Evolutionary conservation across 108 stramenopile species (phyloP).

Genomic region (Chaetoceros muelleri): DNA sequence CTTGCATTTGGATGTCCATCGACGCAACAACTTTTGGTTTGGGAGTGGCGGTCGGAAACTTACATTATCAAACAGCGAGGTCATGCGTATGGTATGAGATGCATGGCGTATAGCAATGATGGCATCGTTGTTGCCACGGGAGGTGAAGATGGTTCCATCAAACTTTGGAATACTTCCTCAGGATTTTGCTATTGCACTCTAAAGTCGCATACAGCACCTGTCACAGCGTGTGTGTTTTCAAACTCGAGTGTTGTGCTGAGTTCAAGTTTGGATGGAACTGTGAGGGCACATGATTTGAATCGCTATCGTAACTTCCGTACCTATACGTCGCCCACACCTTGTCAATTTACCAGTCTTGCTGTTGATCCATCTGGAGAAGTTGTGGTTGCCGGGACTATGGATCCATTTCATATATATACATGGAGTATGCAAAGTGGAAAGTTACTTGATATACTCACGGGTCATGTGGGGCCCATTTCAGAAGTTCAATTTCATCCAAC

Average conservation of each 20-base stretch:
- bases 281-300: slow-evolving; percentile 93
- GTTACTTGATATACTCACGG: slow-evolving; percentile 91
- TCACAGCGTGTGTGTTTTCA: slow-evolving; percentile 86
- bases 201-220: slow-evolving; percentile 88
- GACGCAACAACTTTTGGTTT: slow-evolving; percentile 91
- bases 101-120: slow-evolving; percentile 91
- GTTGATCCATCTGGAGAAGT: slow-evolving; percentile 94
- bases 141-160: slow-evolving; percentile 95
- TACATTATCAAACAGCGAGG: slow-evolving; percentile 99
- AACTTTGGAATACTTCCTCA: slow-evolving; percentile 92
- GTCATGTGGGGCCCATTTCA: slow-evolving; percentile 89
- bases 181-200: slow-evolving; percentile 98
- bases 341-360: slow-evolving; percentile 90
- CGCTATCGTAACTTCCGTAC: slow-evolving; percentile 97
- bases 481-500: slow-evolving; percentile 68
- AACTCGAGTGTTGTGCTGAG: slow-evolving; percentile 85
- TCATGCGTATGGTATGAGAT: slow-evolving; percentile 90
- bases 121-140: slow-evolving; percentile 92
- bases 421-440: slow-evolving; percentile 93
- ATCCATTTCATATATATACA: slow-evolving; percentile 88
- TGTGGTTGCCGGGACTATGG: slow-evolving; percentile 82
- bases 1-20: slow-evolving; percentile 90
- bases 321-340: slow-evolving; percentile 75
- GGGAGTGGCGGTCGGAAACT: slow-evolving; percentile 99
- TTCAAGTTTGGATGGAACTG: slow-evolving; percentile 93